Evolutionary conservation across 2,329 filamentous ascomycete genomes (phyloP).

Genomic region (Endocalyx cinctus): DNA sequence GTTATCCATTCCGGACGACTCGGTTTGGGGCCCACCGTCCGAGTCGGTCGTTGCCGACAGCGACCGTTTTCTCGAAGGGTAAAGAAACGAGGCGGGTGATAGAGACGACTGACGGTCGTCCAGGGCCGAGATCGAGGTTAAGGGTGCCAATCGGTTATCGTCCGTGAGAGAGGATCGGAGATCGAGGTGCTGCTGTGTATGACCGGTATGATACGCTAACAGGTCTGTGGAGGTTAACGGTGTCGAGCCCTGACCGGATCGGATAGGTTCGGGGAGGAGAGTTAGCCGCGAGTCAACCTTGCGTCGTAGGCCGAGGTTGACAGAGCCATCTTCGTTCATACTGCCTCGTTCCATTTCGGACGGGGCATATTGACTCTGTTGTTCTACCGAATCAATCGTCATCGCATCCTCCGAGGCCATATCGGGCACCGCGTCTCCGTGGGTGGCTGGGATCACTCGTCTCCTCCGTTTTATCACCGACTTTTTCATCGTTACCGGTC

Average conservation of each 20-base stretch:
- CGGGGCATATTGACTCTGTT: conserved; percentile 32
- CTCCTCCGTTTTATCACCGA: conserved; percentile 94
- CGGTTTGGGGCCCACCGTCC: conserved; percentile 37
- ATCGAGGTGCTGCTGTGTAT: conserved; percentile 33
- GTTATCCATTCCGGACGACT: conserved; percentile 40
- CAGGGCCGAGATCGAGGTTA: conserved; percentile 41
- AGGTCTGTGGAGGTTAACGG: conserved; percentile 42
- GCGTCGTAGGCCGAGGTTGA: conserved; percentile 56
- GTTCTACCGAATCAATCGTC: conserved; percentile 44
- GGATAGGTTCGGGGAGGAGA: conserved; percentile 43
- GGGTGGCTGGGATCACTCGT: conserved; percentile 78
- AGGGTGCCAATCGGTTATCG: conserved; percentile 55
- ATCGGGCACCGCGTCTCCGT: conserved; percentile 35
- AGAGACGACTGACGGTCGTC: conserved; percentile 52
- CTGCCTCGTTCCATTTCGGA: conserved; percentile 48
- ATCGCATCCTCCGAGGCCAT: conserved; percentile 34
- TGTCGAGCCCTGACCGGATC: conserved; percentile 39
- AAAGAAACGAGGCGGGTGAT: conserved; percentile 57
- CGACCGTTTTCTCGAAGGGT: conserved; percentile 60
- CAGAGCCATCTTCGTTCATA: conserved; percentile 59
- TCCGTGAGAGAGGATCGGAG: conserved; percentile 42
- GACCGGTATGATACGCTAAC: conserved; percentile 47
- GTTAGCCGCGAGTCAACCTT: conserved; percentile 40
- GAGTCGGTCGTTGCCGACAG: conserved; percentile 60
- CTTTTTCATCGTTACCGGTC: conserved; percentile 98